Conservation (phyloP, 1,284 basidiomycete genomes). For the Trichosporon sp. region DNA sequence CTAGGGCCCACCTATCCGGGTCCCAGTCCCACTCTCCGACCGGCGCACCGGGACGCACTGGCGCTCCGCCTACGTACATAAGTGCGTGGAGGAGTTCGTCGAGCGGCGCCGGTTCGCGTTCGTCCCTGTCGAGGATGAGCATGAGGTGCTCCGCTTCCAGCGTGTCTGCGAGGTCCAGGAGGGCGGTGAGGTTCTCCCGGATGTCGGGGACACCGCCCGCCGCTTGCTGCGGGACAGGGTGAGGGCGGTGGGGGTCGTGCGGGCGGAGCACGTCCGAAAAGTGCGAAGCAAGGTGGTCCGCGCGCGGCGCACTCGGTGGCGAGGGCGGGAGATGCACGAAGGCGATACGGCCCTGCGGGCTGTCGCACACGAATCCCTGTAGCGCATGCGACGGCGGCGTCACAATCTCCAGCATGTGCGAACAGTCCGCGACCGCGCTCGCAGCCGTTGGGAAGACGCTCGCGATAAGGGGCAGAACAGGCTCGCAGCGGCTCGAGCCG, state of each 20-base stretch:
- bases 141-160: conserved; percentile 49
- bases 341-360: conserved; percentile 41
- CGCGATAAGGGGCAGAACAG: conserved; percentile 46
- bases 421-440: conserved; percentile 34
- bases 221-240: conserved; percentile 38
- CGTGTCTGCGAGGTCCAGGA: conserved; percentile 54
- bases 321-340: conserved; percentile 50
- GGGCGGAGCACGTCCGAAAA: conserved; percentile 52
- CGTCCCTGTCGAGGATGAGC: conserved; percentile 50
- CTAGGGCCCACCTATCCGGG: conserved; percentile 51
- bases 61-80: conserved; percentile 55
- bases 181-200: conserved; percentile 51
- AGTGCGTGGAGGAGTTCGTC: conserved; percentile 53
- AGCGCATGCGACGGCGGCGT: conserved; percentile 49
- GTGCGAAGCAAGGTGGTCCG: conserved; percentile 45
- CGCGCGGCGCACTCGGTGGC: conserved; percentile 28
- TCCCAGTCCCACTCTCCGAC: conserved; percentile 55
- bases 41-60: conserved; percentile 44
- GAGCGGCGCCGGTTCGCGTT: conserved; percentile 47
- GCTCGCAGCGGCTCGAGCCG: conserved; percentile 25
- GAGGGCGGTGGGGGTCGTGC: conserved; percentile 45
- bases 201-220: conserved; percentile 44
- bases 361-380: conserved; percentile 48
- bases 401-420: conserved; percentile 51
- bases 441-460: conserved; percentile 51